Percentiles rank a stretch among this genome's conserved stretches.
These are phyloP conservation scores for Tylopilus sp. DNA, from an alignment of 1,284 basidiomycete genomes.

Conservation along the genomic window DNA sequence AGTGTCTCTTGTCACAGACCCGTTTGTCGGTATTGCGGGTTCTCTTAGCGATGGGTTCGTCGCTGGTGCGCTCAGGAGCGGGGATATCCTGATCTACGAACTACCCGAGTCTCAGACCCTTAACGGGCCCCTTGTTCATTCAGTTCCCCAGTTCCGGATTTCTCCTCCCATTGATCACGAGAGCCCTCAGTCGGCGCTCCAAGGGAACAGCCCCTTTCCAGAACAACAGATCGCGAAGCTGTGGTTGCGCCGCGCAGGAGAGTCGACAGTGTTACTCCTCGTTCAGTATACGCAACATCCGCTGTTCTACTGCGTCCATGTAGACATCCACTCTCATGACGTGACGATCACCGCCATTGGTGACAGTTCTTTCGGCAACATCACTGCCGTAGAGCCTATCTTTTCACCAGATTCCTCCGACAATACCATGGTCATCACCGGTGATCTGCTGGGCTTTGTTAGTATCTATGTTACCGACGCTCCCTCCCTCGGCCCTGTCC, in stretches of 20 bases:
- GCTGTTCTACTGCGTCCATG: slow-evolving; percentile 44
- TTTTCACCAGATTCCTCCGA: slow-evolving; percentile 39
- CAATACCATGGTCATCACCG: slow-evolving; percentile 50
- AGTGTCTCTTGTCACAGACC: slow-evolving; percentile 39
- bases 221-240: slow-evolving; percentile 16
- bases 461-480: slow-evolving; percentile 46
- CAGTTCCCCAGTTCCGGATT: slow-evolving; percentile 28
- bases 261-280: slow-evolving; percentile 28
- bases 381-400: slow-evolving; percentile 47
- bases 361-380: slow-evolving; percentile 45
- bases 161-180: slow-evolving; percentile 30
- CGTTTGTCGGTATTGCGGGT: slow-evolving; percentile 48
- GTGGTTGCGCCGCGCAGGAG: slow-evolving; percentile 15
- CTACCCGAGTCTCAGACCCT: slow-evolving; percentile 29
- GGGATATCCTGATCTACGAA: slow-evolving; percentile 54
- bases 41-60: slow-evolving; percentile 44
- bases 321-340: slow-evolving; percentile 33
- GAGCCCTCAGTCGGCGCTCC: background rate
- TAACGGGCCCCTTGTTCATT: slow-evolving; percentile 10
- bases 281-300: slow-evolving; percentile 45
- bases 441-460: slow-evolving; percentile 57
- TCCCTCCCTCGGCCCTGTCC: slow-evolving; percentile 18
- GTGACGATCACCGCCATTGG: slow-evolving; percentile 48
- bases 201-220: background rate
- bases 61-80: slow-evolving; percentile 49